phyloP scores from a whole-genome alignment of 805 yeast species.

The Aciculoconidium aculeatum region DNA sequence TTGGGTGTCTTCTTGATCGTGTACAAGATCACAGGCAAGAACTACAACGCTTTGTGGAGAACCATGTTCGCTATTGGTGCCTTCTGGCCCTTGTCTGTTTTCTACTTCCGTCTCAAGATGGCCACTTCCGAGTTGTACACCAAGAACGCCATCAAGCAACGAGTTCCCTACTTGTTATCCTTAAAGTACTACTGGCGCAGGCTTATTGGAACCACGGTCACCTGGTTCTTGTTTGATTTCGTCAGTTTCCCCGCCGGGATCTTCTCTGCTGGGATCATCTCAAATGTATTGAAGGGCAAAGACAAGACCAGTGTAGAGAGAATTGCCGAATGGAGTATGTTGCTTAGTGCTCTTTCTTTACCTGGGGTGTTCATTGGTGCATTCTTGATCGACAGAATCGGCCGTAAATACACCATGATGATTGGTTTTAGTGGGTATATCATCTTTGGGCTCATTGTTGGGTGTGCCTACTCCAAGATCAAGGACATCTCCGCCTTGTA shows the following conservation, averaged over 20 bases:
- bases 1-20: constrained; percentile 63
- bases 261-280: constrained; percentile 53
- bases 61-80: constrained; percentile 60
- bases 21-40: constrained; percentile 44
- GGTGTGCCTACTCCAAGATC: constrained; percentile 55
- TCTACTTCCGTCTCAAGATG: constrained; percentile 67
- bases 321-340: constrained; percentile 69
- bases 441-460: constrained; percentile 66
- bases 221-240: constrained; percentile 80
- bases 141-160: constrained; percentile 54
- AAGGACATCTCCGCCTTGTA: constrained; percentile 55
- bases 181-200: constrained; percentile 64
- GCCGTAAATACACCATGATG: constrained; percentile 68
- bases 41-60: constrained; percentile 55
- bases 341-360: constrained; percentile 57
- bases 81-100: constrained; percentile 65
- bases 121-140: constrained; percentile 59
- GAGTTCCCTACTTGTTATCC: constrained; percentile 50
- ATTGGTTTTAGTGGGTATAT: constrained; percentile 67
- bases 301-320: constrained; percentile 39
- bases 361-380: constrained; percentile 78
- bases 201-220: constrained; percentile 62
- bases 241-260: constrained; percentile 77
- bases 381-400: constrained; percentile 53
- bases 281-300: constrained; percentile 36